Percentiles rank a stretch among this genome's conserved stretches.
phyloP scores from a whole-genome alignment of 306 rosid genomes.

The Morella rubra region DNA sequence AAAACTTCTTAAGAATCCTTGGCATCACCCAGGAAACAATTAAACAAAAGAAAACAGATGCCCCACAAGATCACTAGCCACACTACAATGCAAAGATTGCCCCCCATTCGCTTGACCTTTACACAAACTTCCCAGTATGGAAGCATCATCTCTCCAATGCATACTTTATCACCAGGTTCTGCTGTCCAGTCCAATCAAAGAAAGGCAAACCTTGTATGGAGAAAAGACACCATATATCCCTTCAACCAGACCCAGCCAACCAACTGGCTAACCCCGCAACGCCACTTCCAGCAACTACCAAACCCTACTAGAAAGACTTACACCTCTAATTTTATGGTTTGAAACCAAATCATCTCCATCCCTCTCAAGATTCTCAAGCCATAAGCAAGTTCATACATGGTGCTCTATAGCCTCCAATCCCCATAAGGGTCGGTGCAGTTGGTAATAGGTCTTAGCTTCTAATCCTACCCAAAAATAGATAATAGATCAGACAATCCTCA shows the following conservation, averaged over 20 bases:
- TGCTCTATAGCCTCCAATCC: not conserved
- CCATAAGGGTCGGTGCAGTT: not conserved
- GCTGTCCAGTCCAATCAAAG: no score
- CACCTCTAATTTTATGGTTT: not conserved
- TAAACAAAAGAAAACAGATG: not conserved
- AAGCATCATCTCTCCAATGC: not conserved
- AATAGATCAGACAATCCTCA: not conserved
- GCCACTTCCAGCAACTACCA: not conserved
- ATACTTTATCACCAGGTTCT: not conserved
- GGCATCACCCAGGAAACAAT: not conserved
- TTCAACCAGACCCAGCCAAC: not conserved
- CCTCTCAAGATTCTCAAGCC: not conserved
- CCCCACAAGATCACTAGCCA: not conserved
- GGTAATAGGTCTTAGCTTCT: not conserved
- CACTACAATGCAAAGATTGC: not conserved
- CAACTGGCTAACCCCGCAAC: not conserved
- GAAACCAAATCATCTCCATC: not conserved
- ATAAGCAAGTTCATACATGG: not conserved
- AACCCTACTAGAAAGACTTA: not conserved
- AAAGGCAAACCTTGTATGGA: not conserved
- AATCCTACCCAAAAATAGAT: not conserved
- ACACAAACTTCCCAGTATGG: not conserved
- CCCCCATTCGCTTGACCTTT: not conserved
- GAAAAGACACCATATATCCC: not conserved
- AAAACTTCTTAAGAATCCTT: not conserved